phyloP scores from a whole-genome alignment of 169 alveolate genomes.

The Plasmodium inui region DNA sequence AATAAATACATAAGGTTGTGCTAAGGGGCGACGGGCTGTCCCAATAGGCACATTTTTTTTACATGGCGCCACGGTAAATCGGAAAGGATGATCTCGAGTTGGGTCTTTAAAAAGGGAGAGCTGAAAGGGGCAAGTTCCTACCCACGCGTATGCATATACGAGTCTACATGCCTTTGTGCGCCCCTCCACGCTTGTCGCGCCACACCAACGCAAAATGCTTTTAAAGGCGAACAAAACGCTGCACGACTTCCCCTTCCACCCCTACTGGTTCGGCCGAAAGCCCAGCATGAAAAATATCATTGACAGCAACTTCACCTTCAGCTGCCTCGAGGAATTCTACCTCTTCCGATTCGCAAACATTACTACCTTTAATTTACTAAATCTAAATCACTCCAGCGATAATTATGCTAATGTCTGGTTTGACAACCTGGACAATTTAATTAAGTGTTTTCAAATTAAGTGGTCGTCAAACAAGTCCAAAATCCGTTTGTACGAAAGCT shows the following conservation, averaged over 20 bases:
- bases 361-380: conserved; percentile 64
- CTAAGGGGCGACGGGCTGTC: not conserved
- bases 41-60: not conserved
- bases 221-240: conserved; percentile 63
- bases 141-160: not conserved
- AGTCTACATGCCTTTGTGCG: not conserved
- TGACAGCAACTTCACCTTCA: conserved; percentile 24
- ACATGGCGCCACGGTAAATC: not conserved
- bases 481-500: conserved; percentile 51
- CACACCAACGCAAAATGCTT: conserved; percentile 31
- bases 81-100: not conserved
- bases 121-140: not conserved
- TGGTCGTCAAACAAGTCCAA: conserved; percentile 67
- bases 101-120: not conserved
- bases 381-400: conserved; percentile 56
- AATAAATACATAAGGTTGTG: not conserved
- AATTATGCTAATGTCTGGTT: conserved; percentile 65
- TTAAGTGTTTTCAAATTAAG: conserved; percentile 62
- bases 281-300: conserved; percentile 41
- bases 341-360: conserved; percentile 66
- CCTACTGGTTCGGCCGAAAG: conserved; percentile 66
- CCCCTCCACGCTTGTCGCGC: not conserved
- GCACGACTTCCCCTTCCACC: conserved; percentile 66
- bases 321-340: conserved; percentile 68
- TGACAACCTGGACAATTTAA: conserved; percentile 58